Evolutionary conservation across 768 basidiomycete species (phyloP).

Genomic region (Boletus speciosus): DNA sequence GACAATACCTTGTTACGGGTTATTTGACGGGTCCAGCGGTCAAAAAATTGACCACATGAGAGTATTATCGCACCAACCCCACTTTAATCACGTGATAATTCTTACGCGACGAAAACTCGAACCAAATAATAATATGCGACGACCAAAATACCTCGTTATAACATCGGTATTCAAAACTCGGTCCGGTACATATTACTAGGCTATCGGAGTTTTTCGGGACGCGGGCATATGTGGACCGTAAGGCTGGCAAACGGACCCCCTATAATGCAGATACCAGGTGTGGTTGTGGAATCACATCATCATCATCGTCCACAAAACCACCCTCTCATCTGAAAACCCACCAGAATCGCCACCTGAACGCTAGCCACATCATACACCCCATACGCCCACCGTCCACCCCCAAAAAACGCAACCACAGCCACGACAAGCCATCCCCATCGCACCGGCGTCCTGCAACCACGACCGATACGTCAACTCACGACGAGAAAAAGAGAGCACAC

Average conservation of each 20-base stretch:
- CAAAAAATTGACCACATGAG: neutral
- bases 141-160: too few relatives aligned
- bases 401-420: slow-evolving; percentile 53
- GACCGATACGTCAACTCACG: neutral
- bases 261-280: too few relatives aligned
- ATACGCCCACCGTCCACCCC: slow-evolving; percentile 66
- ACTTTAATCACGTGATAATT: too few relatives aligned
- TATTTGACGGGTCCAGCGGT: neutral
- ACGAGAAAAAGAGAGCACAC: neutral
- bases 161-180: too few relatives aligned
- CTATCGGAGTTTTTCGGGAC: too few relatives aligned
- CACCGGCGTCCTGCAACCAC: slow-evolving; percentile 24
- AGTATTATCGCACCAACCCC: too few relatives aligned
- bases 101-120: too few relatives aligned
- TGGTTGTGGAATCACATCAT: too few relatives aligned
- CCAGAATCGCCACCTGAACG: slow-evolving; percentile 24
- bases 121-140: too few relatives aligned
- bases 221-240: too few relatives aligned
- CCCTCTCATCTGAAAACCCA: slow-evolving; percentile 1
- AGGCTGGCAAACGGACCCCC: too few relatives aligned
- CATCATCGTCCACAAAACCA: slow-evolving; percentile 5
- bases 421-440: slow-evolving; percentile 54
- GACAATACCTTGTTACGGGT: slow-evolving; percentile 14
- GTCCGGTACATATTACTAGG: too few relatives aligned
- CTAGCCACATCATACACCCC: slow-evolving; percentile 61